Base-by-base conservation (phyloP, 129 eudicot genomes). In the Calendula officinalis region DNA sequence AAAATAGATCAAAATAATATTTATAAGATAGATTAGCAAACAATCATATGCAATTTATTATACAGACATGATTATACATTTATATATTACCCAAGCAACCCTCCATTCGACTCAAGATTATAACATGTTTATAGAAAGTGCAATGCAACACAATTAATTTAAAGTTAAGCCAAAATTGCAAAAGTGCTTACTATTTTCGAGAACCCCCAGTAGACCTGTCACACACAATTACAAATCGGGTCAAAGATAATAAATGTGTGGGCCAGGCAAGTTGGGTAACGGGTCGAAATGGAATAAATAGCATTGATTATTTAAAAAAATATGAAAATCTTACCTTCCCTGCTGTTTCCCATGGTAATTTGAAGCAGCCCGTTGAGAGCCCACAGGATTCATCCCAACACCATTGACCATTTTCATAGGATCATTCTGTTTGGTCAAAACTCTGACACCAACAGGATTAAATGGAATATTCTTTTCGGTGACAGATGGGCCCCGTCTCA, bases 141-240 rank as follows among this genome's bases (percentile, higher is more conserved):
- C 13, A 2, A 36, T 8, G 12, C 64, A 56, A 8, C 38, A 45
- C 1, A 22, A 22, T 22, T 55, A 41, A 54, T 8, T 30, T 41
- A 12, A 40, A n/a, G 33, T 32, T 32, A 41, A 72, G 30, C 41
- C 30, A 22, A 45, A 62, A 7, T 5, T 3, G 47, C 9, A 15
- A 73, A 38, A 27, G 56, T 22, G 82, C 92, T 86, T 78, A 84
- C 97, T 87, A 91, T 91, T 95, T 84, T 80, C 96, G 82, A 50
- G 92, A 62, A 54, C 74, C 74, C 52, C 82, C 84, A 37, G 72
- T 49, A 10, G 79, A 65, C 86, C 96, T 92, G 95, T 32, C 64
- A 79, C 46, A 80, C 0, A 27, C 52, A 7, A 42, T 8, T 22
- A 45, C 41, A 69, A 11, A 50, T 43, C n/a, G 35, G 54, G 55